Evolutionary conservation across 1,139 yeast genomes (phyloP), one percentile per base, ranked within the genome.

Genomic region (Taiozyma onychis): DNA sequence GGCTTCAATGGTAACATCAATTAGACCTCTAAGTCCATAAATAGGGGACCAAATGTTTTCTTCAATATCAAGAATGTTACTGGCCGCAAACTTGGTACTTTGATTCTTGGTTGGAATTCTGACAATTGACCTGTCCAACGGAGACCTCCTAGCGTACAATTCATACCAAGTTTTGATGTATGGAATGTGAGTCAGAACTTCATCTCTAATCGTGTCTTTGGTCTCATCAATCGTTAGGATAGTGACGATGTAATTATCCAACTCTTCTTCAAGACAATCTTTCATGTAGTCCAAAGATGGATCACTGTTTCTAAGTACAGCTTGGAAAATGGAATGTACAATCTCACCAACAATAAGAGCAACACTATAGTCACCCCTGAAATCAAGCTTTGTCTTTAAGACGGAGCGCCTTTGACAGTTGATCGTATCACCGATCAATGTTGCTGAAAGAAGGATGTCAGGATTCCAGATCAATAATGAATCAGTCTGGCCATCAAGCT

Each of bases 21-120:
- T 81, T 61, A 85, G 80, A 1, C 99, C 99, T 57, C 88, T 83
- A n/a, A 95, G 69, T 0, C 99, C 99, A 71, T 78, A 90, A 62
- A 80, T 77, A 0, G 97, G 97, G 0, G 97, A 88, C 88, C 95
- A 84, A 22, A 93, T 83, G 58, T 85, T 88, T 62, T 93, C 98
- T 65, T 93, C 99, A 21, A 88, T 80, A 63, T 88, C 96, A 41
- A 89, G 70, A 6, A 89, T 79, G 49, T 85, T 81, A 14, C 78
- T 74, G 1, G 85, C 82, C 0, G 85, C 72, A 58, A 82, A 74
- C 39, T 67, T 66, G 1, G 78, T 67, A 21, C 70, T 68, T 44
- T 70, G 67, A 41, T 68, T 64, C 13, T 73, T 67, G 0, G 80
- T 75, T 2, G 75, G 72, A 8, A 78, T 70, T 16, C 63, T 60